Evolutionary conservation across 2,329 filamentous ascomycete genomes (phyloP).

Genomic region (Venturia nashicola): DNA sequence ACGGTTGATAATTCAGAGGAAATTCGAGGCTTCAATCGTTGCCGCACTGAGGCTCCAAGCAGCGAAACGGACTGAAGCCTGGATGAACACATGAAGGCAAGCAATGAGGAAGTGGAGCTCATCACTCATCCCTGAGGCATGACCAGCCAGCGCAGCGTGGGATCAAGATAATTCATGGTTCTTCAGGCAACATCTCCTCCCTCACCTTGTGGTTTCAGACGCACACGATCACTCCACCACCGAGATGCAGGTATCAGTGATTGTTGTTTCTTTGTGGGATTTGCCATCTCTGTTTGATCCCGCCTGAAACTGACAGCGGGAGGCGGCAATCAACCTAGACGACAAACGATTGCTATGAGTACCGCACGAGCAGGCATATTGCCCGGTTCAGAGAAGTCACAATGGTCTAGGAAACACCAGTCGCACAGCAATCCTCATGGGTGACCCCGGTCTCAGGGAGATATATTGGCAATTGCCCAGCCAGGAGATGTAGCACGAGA

Average conservation of each 20-base stretch:
- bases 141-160: background rate
- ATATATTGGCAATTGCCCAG: background rate
- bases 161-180: background rate
- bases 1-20: background rate
- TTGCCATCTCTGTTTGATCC: background rate
- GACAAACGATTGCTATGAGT: background rate
- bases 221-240: background rate
- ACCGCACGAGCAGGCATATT: background rate
- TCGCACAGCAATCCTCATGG: background rate
- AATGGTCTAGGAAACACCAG: background rate
- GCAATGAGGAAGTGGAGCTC: background rate
- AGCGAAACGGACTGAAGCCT: background rate
- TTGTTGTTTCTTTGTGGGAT: background rate
- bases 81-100: background rate
- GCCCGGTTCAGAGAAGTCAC: background rate
- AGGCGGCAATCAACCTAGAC: background rate
- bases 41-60: background rate
- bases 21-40: background rate
- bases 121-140: background rate
- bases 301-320: slow-evolving; percentile 5
- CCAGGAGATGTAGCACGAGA: background rate
- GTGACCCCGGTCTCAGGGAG: too few species aligned
- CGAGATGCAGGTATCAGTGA: background rate
- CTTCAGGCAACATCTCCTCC: background rate
- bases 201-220: background rate